phyloP scores from a whole-genome alignment of 2,329 filamentous ascomycete genomes.

The Colletotrichum kahawae region DNA sequence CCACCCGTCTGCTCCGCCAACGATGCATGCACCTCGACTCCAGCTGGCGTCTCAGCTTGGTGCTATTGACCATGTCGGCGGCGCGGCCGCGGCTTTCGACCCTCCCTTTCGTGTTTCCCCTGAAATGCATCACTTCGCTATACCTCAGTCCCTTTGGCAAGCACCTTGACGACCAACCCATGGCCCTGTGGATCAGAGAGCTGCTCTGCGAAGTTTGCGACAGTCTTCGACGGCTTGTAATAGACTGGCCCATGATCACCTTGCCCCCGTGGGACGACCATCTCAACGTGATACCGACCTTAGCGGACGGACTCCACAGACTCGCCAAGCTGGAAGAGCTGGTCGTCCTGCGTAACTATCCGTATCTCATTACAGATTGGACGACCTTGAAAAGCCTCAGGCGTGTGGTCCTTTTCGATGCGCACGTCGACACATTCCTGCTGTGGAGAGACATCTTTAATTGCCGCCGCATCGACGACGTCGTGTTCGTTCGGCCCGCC shows the following conservation, averaged over 20 bases:
- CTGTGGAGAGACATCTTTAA: slow-evolving; percentile 44
- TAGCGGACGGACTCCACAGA: slow-evolving; percentile 49
- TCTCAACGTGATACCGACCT: slow-evolving; percentile 40
- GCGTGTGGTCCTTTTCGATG: slow-evolving; percentile 48
- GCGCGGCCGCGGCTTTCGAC: background rate
- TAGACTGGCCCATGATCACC: slow-evolving; percentile 52
- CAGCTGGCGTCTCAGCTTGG: slow-evolving; percentile 34
- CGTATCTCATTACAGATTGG: slow-evolving; percentile 21
- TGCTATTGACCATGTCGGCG: slow-evolving; percentile 37
- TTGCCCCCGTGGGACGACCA: slow-evolving; percentile 48
- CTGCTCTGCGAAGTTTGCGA: slow-evolving; percentile 45
- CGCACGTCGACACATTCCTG: slow-evolving; percentile 38
- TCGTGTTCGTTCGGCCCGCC: slow-evolving; percentile 47
- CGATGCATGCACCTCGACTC: slow-evolving; percentile 51
- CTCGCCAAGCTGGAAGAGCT: slow-evolving; percentile 52
- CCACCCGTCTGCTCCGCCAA: slow-evolving; percentile 46
- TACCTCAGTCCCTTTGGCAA: slow-evolving; percentile 44
- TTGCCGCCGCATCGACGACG: slow-evolving; percentile 40
- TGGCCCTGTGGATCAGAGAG: slow-evolving; percentile 43
- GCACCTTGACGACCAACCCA: slow-evolving; percentile 42
- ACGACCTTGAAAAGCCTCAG: slow-evolving; percentile 29
- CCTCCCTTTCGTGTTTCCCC: slow-evolving; percentile 22
- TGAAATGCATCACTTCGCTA: slow-evolving; percentile 42
- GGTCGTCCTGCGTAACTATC: slow-evolving; percentile 50
- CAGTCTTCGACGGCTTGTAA: slow-evolving; percentile 48